Base-by-base conservation (phyloP, 352 stramenopile species). In the Phytopythium litorale region DNA sequence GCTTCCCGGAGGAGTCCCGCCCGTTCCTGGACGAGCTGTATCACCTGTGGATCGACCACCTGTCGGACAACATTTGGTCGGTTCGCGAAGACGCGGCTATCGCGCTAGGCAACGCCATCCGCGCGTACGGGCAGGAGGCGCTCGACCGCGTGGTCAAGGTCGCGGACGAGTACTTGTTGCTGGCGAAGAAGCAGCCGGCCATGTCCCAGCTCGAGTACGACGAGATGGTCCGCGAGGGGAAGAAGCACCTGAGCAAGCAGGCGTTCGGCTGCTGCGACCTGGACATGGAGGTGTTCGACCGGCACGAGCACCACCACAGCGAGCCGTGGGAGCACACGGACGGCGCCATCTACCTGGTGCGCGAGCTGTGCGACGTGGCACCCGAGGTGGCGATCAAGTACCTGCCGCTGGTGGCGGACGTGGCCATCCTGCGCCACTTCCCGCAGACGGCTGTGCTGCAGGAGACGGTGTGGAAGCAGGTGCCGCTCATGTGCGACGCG, bases 21-120 rank as follows among this genome's bases (percentile, higher is more conserved):
- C 74, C 81, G 8, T 95, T 96, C 67, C 69, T 98, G 21, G 76
- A 93, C 3, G 91, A 91, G 51, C 68, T 98, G 2, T 91, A 88
- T 57, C 76, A 81, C 33, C 60, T 89, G 60, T 99, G 96, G 96
- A 96, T 97, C 38, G 91, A 97, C 56, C 96, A 99, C 68, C 72
- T 99, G 48, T 97, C 94, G 45, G 96, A 99, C 70, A 89, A 98
- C 57, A 98, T 99, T 67, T 99, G 96, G 96, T 98, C 89, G n/a
- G 91, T 98, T 30, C 91, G 96, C 42, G 95, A 98, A 72, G 93
- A 98, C 72, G 95, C 95, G 0, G 96, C 96, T 15, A 93, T 98
- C 19, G 94, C 96, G 19, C 76, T 99, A 32, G 96, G 93, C 16
- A 93, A 98, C 70, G 91, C 90, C 13, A 89, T 97, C n/a, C 84